Evolutionary conservation across 305 asterid species (phyloP).

Genomic region (Ilex paraguariensis): DNA sequence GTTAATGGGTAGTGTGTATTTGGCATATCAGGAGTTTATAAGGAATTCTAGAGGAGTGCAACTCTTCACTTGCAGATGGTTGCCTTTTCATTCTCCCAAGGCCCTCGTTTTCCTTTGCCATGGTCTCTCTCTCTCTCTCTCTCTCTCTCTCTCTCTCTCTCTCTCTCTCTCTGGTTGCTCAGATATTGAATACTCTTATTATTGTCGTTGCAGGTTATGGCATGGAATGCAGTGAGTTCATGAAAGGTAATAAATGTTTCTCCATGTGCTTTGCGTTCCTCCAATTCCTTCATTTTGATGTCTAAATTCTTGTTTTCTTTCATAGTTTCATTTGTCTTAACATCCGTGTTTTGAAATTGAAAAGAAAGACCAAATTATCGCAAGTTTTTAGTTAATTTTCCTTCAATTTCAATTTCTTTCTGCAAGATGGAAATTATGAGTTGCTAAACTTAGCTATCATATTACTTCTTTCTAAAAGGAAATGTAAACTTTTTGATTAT

Average conservation of each 20-base stretch:
- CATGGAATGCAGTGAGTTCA: slow-evolving; percentile 96
- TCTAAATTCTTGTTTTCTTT: too few relatives aligned
- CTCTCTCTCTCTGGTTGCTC: not conserved
- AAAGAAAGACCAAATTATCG: too few relatives aligned
- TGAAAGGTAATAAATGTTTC: slow-evolving; percentile 65
- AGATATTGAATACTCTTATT: slow-evolving; percentile 13
- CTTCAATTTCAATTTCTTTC: too few relatives aligned
- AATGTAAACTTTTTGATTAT: too few relatives aligned
- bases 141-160: slow-evolving; percentile 7
- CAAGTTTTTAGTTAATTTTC: too few relatives aligned
- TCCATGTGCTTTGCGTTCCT: slow-evolving; percentile 13
- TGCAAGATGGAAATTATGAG: too few relatives aligned
- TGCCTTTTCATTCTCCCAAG: slow-evolving; percentile 78
- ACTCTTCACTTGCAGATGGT: slow-evolving; percentile 85
- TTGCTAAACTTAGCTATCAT: too few relatives aligned
- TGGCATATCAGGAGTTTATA: slow-evolving; percentile 39
- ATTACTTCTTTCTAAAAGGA: too few relatives aligned
- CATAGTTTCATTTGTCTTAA: too few relatives aligned
- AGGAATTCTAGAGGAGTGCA: slow-evolving; percentile 74
- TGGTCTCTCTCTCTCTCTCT: slow-evolving; percentile 46
- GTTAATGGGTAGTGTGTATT: not conserved
- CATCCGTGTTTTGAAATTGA: too few relatives aligned
- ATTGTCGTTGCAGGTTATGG: slow-evolving; percentile 77
- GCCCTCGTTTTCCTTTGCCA: slow-evolving; percentile 97
- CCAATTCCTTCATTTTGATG: not conserved